These are phyloP conservation scores for Euphorbia peplus DNA, from an alignment of 345 rosid species.

Conservation along the genomic window DNA sequence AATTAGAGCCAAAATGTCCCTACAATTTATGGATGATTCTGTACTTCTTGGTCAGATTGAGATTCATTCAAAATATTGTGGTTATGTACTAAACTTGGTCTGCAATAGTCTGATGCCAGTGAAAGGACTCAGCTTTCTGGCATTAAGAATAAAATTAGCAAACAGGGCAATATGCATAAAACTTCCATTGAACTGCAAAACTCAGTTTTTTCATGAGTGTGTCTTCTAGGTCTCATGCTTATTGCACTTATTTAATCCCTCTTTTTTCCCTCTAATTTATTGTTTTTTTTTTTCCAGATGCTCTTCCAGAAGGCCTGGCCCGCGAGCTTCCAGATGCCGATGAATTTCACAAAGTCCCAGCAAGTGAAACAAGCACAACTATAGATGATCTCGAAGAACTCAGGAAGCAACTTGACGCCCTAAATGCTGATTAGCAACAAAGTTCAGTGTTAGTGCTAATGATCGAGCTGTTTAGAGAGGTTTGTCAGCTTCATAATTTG, in stretches of 20 bases:
- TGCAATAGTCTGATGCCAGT: too few species aligned
- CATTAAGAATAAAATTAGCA: background rate
- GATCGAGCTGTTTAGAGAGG: background rate
- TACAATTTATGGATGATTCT: too few species aligned
- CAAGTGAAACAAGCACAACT: constrained; percentile 40
- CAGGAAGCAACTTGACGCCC: constrained; percentile 79
- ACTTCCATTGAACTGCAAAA: background rate
- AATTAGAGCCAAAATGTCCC: too few species aligned
- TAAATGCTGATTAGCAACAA: constrained; percentile 48
- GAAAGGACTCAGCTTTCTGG: too few species aligned
- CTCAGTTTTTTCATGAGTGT: background rate
- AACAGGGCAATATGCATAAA: too few species aligned
- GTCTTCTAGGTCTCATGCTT: background rate
- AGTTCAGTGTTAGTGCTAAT: background rate
- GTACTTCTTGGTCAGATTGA: too few species aligned
- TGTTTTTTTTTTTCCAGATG: constrained; percentile 32
- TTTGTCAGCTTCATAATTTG: background rate
- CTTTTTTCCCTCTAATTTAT: background rate
- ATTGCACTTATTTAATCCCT: background rate
- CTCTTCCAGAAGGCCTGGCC: constrained; percentile 83
- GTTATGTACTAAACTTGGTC: too few species aligned
- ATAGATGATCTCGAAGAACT: constrained; percentile 77
- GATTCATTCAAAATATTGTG: too few species aligned
- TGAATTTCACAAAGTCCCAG: constrained; percentile 39
- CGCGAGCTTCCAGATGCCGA: constrained; percentile 85